Percentiles rank a stretch among this genome's conserved stretches.
Conservation (phyloP, 306 rosid species). For the Echinosophora koreensis region DNA sequence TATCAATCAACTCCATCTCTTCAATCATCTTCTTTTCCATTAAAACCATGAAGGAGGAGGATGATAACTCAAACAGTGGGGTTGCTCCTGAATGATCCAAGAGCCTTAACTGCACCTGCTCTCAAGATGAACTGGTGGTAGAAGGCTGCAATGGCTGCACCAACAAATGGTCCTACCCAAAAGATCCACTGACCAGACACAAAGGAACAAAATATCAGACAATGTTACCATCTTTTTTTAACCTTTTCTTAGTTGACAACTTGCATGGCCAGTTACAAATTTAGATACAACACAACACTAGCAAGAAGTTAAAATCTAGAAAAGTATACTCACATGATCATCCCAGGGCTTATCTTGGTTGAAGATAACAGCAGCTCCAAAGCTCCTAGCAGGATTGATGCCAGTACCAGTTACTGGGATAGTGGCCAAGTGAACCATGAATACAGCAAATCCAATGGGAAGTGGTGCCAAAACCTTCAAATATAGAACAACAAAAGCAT, state of each 20-base stretch:
- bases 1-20: slow-evolving; percentile 36
- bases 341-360: slow-evolving; percentile 70
- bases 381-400: slow-evolving; percentile 95
- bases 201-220: slow-evolving; percentile 35
- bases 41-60: slow-evolving; percentile 28
- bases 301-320: neutral
- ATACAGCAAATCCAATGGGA: slow-evolving; percentile 96
- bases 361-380: slow-evolving; percentile 84
- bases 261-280: neutral
- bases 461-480: slow-evolving; percentile 94
- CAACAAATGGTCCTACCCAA: slow-evolving; percentile 93
- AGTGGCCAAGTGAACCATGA: slow-evolving; percentile 97
- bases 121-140: slow-evolving; percentile 94
- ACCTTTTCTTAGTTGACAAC: neutral
- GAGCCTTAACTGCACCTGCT: slow-evolving; percentile 87
- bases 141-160: slow-evolving; percentile 96
- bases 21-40: slow-evolving; percentile 38
- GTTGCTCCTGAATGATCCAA: slow-evolving; percentile 95
- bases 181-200: slow-evolving; percentile 81
- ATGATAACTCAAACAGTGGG: slow-evolving; percentile 52
- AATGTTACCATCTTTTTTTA: slow-evolving; percentile 8
- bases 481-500: slow-evolving; percentile 19
- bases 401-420: slow-evolving; percentile 95
- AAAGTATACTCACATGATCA: slow-evolving; percentile 68
- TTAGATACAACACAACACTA: neutral